These are phyloP conservation scores for Lasiosphaeria ovina DNA, from an alignment of 495 filamentous ascomycete genomes.

Conservation along the genomic window DNA sequence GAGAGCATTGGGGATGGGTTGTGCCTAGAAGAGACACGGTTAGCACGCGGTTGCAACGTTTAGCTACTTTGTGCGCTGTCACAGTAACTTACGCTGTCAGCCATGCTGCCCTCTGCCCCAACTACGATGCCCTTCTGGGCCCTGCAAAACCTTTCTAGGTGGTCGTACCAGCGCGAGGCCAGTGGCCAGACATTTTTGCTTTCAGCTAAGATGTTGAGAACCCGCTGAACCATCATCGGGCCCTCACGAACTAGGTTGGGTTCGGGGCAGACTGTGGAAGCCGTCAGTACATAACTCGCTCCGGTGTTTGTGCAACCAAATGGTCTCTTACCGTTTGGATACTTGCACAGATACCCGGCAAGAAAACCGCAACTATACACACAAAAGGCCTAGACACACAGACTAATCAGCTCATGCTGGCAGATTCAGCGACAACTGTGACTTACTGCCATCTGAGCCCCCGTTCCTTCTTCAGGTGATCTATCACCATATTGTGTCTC, in stretches of 20 bases:
- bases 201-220: constrained; percentile 38
- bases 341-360: constrained; percentile 46
- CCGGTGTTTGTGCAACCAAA: not conserved
- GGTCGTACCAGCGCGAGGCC: constrained; percentile 44
- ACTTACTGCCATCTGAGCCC: constrained; percentile 51
- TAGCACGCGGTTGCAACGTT: not conserved
- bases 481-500: constrained; percentile 44
- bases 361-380: constrained; percentile 52
- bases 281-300: not conserved
- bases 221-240: constrained; percentile 38
- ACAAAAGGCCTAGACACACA: constrained; percentile 39
- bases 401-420: constrained; percentile 8
- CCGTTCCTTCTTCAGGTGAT: constrained; percentile 41
- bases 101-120: constrained; percentile 44
- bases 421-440: not conserved
- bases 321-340: constrained; percentile 37
- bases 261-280: constrained; percentile 38
- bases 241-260: constrained; percentile 34
- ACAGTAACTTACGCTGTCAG: constrained; percentile 40
- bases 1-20: constrained; percentile 34
- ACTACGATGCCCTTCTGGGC: constrained; percentile 33
- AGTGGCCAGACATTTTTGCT: constrained; percentile 47
- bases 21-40: constrained; percentile 16
- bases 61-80: not conserved
- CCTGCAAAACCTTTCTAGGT: constrained; percentile 41